phyloP scores from a whole-genome alignment of 805 yeast species.

The Saturnispora serradocipensis region DNA sequence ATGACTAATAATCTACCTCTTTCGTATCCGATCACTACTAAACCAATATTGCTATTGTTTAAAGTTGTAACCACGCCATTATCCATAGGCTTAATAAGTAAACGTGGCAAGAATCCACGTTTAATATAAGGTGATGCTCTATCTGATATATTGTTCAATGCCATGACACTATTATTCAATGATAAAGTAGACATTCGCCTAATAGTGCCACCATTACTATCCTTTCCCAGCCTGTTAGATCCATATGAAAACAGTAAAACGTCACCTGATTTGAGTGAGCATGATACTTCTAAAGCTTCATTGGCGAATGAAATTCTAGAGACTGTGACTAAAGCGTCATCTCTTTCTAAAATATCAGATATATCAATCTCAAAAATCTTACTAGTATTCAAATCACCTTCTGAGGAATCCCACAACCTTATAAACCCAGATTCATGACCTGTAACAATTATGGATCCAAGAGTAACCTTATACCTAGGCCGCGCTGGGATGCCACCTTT shows the following conservation, averaged over 20 bases:
- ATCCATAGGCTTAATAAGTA: slow-evolving; percentile 32
- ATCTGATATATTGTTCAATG: slow-evolving; percentile 38
- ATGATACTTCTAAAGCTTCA: slow-evolving; percentile 66
- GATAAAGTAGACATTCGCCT: slow-evolving; percentile 1
- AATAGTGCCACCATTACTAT: not conserved
- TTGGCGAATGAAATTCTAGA: slow-evolving; percentile 63
- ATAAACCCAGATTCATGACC: slow-evolving; percentile 85
- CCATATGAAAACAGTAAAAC: slow-evolving; percentile 49
- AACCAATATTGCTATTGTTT: slow-evolving; percentile 67
- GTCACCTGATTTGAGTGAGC: slow-evolving; percentile 60
- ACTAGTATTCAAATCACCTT: slow-evolving; percentile 56
- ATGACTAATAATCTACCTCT: slow-evolving; percentile 68
- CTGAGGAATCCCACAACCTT: slow-evolving; percentile 75
- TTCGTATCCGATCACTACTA: slow-evolving; percentile 70
- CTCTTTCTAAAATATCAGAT: slow-evolving; percentile 35
- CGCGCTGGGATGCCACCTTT: slow-evolving; percentile 73
- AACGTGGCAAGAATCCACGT: slow-evolving; percentile 58
- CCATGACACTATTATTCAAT: slow-evolving; percentile 10
- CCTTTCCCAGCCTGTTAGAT: not conserved
- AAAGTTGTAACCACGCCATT: slow-evolving; percentile 49
- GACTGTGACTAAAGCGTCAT: slow-evolving; percentile 39
- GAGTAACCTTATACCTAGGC: slow-evolving; percentile 39
- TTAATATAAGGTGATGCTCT: slow-evolving; percentile 41
- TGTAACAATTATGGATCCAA: slow-evolving; percentile 57
- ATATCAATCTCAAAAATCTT: slow-evolving; percentile 53